Base-by-base conservation (phyloP, 495 filamentous ascomycete genomes). In the Talaromyces wortmannii region DNA sequence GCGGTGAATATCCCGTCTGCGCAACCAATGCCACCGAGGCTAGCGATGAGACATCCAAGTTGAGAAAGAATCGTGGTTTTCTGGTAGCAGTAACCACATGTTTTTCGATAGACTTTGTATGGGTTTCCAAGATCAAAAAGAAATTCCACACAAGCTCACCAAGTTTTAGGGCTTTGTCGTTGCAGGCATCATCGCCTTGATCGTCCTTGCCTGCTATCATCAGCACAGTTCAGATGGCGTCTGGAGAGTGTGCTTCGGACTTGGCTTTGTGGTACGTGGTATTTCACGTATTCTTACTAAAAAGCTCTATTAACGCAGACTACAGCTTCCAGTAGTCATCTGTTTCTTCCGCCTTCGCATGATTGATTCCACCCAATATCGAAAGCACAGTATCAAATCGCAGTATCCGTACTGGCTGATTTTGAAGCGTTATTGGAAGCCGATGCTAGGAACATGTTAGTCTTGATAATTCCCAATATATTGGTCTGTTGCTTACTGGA, bases 1-100 rank as follows among this genome's bases (percentile, higher is more conserved):
- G 73, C 7, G 75, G 75, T 54, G 75, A 76, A 60, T 76, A 77
- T 64, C 73, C 75, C 11, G 76, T 76, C 13, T 75, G 66, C 31
- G 68, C 66, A 5, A 72, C 73, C 4, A 69, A 62, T 47, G 73
- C 76, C 10, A 70, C 69, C 7, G 78, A 80, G 59, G 74, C 72
- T 1, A 69, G 75, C 0, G 77, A 81, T 55, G 75, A 77, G 56
- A 60, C 55, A 7, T 32, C 53, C 6, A 32, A 57, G 12, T 48
- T 70, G 31, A 62, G 67, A 17, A 61, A 60, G 33, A 59, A 52
- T 12, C 59, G 68, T 8, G 68, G 68, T 29, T 60, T 71, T 12
- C 45, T 72, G 11, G 67, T 72, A 4, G 67, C 67, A 17, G 45
- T 61, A 2, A 64, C 67, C 16, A 70, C 69, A 1, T 60, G 70